phyloP scores from a whole-genome alignment of 345 rosid genomes.

The Brassica incana region DNA sequence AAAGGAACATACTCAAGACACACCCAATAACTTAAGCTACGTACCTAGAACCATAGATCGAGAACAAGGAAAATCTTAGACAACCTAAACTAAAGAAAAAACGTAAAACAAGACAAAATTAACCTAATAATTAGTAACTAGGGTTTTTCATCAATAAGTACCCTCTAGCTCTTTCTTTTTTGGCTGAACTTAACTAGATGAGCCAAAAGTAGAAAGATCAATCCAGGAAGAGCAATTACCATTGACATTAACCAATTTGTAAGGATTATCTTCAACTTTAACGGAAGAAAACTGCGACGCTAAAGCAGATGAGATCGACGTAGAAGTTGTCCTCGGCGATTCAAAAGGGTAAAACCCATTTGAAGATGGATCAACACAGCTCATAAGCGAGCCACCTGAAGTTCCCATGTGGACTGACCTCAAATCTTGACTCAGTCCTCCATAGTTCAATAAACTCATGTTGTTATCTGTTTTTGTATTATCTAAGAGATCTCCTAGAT shows the following conservation, averaged over 20 bases:
- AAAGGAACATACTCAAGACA: constrained; percentile 20
- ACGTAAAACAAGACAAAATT: constrained; percentile 11
- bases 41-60: not conserved
- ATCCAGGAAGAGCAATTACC: constrained; percentile 40
- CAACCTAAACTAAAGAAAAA: constrained; percentile 14
- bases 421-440: constrained; percentile 33
- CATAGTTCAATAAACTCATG: constrained; percentile 40
- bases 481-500: not conserved
- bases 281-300: constrained; percentile 38
- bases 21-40: constrained; percentile 15
- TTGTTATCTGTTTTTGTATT: constrained; percentile 4
- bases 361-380: constrained; percentile 30
- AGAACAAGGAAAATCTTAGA: constrained; percentile 4
- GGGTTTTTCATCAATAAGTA: not conserved
- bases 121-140: constrained; percentile 28
- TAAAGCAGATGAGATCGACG: constrained; percentile 6
- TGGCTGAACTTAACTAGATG: constrained; percentile 34
- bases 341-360: constrained; percentile 39
- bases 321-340: constrained; percentile 24
- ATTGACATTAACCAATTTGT: constrained; percentile 39
- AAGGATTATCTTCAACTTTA: constrained; percentile 44
- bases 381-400: constrained; percentile 33
- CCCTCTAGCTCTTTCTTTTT: not conserved
- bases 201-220: constrained; percentile 39
- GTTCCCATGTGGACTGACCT: constrained; percentile 36